These are phyloP conservation scores for Ustilago xerochloae DNA, from an alignment of 1,284 basidiomycete species.

Conservation along the genomic window DNA sequence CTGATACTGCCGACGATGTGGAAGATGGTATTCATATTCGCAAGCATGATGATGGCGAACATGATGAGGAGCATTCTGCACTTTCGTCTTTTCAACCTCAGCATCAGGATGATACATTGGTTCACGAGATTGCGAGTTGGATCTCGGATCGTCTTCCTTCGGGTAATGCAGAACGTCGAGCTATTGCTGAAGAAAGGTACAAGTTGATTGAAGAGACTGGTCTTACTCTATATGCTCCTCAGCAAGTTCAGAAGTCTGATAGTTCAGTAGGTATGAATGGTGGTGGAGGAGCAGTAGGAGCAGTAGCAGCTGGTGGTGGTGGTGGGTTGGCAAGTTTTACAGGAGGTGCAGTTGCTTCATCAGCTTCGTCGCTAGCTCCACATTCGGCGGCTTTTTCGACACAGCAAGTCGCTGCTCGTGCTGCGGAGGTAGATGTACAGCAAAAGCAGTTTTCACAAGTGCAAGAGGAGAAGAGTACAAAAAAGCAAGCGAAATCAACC, in stretches of 20 bases:
- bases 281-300: no score
- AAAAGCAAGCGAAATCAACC: neutral
- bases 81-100: conserved; percentile 42
- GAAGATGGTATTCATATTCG: neutral
- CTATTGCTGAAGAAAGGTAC: conserved; percentile 41
- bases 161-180: conserved; percentile 52
- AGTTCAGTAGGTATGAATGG: no score
- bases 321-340: neutral
- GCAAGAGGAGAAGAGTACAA: neutral
- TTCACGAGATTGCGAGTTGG: conserved; percentile 60
- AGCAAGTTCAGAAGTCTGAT: no score
- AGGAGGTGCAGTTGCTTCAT: neutral
- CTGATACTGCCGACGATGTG: conserved; percentile 16
- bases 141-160: conserved; percentile 62
- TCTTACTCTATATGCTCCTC: conserved; percentile 23
- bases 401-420: neutral
- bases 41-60: conserved; percentile 15
- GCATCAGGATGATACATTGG: conserved; percentile 44
- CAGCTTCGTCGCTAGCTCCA: neutral
- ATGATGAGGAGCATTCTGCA: conserved; percentile 14
- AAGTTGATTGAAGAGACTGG: conserved; percentile 33
- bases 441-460: neutral
- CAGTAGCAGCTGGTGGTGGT: neutral
- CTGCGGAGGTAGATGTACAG: neutral
- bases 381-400: conserved; percentile 23